These are phyloP conservation scores for Fusarium foetens DNA, from an alignment of 2,329 filamentous ascomycete genomes.

Conservation along the genomic window DNA sequence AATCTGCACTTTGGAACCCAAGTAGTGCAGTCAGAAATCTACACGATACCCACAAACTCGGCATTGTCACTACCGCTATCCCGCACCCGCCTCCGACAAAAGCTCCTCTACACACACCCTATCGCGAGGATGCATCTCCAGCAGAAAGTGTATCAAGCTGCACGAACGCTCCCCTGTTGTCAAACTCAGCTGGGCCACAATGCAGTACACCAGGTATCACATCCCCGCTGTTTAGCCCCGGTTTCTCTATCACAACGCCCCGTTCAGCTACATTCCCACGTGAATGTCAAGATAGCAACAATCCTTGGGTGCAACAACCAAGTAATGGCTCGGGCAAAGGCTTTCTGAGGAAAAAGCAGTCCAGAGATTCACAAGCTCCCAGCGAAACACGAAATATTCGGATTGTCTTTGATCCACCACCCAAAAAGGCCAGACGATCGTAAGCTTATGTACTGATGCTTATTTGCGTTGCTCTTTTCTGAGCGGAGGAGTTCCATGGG, in stretches of 20 bases:
- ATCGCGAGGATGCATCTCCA: slow-evolving; percentile 45
- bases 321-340: slow-evolving; percentile 11
- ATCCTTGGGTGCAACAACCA: slow-evolving; percentile 35
- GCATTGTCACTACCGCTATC: slow-evolving; percentile 32
- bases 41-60: slow-evolving; percentile 18
- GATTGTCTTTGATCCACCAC: slow-evolving; percentile 54
- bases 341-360: slow-evolving; percentile 36
- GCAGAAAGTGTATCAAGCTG: slow-evolving; percentile 48
- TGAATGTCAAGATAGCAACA: slow-evolving; percentile 19
- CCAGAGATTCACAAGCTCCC: slow-evolving; percentile 46
- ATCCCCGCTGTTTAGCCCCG: slow-evolving; percentile 40
- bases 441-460: neutral
- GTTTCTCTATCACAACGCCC: slow-evolving; percentile 36
- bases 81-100: slow-evolving; percentile 35
- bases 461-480: neutral
- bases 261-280: slow-evolving; percentile 25
- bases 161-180: slow-evolving; percentile 51
- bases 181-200: slow-evolving; percentile 43
- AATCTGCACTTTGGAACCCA: slow-evolving; percentile 21
- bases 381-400: slow-evolving; percentile 51
- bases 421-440: slow-evolving; percentile 37
- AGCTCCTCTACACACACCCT: slow-evolving; percentile 21
- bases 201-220: slow-evolving; percentile 40
- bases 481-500: slow-evolving; percentile 12
- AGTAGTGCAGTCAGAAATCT: slow-evolving; percentile 3